A percentile compares a stretch with the other conserved stretches of the same genome.
phyloP scores from a whole-genome alignment of 305 asterid species.

The Lippia alba region DNA sequence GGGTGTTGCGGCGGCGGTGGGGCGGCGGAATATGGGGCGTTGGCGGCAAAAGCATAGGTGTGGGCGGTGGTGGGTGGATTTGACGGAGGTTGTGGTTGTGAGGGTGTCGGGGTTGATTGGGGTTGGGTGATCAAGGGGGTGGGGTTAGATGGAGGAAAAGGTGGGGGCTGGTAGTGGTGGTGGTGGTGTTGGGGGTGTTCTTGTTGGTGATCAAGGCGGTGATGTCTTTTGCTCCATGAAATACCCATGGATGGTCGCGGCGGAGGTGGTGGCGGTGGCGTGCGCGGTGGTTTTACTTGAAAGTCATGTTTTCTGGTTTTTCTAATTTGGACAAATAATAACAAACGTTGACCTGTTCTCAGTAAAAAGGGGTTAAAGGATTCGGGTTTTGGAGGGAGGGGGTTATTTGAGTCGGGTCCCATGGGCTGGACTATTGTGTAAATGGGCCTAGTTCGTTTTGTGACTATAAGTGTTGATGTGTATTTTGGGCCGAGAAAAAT shows the following conservation, averaged over 20 bases:
- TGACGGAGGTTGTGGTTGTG: slow-evolving; percentile 43
- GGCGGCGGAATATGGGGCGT: slow-evolving; percentile 43
- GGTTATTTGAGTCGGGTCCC: too few relatives aligned
- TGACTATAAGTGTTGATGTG: too few relatives aligned
- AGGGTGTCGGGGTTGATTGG: slow-evolving; percentile 38
- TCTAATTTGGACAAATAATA: neutral
- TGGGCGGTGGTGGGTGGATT: slow-evolving; percentile 36
- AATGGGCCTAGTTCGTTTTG: too few relatives aligned
- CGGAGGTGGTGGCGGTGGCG: slow-evolving; percentile 6
- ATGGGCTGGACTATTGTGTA: too few relatives aligned
- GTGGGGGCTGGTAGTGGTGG: slow-evolving; percentile 34
- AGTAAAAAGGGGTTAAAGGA: too few relatives aligned
- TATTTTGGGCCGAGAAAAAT: too few relatives aligned
- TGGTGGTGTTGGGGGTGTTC: slow-evolving; percentile 35
- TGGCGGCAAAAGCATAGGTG: slow-evolving; percentile 57
- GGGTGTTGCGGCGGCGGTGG: slow-evolving; percentile 43
- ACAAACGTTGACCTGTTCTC: neutral
- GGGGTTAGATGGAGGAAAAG: slow-evolving; percentile 34
- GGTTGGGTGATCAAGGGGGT: slow-evolving; percentile 37
- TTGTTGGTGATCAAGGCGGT: slow-evolving; percentile 43
- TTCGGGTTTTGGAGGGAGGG: too few relatives aligned
- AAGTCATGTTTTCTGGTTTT: slow-evolving; percentile 6
- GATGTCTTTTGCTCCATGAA: slow-evolving; percentile 56
- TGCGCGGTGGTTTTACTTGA: slow-evolving; percentile 12
- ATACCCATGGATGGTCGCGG: slow-evolving; percentile 50